Percentiles rank a stretch among this genome's conserved stretches.
Evolutionary conservation across 495 filamentous ascomycete genomes (phyloP).

Genomic region (Hypoxylon intermedium): DNA sequence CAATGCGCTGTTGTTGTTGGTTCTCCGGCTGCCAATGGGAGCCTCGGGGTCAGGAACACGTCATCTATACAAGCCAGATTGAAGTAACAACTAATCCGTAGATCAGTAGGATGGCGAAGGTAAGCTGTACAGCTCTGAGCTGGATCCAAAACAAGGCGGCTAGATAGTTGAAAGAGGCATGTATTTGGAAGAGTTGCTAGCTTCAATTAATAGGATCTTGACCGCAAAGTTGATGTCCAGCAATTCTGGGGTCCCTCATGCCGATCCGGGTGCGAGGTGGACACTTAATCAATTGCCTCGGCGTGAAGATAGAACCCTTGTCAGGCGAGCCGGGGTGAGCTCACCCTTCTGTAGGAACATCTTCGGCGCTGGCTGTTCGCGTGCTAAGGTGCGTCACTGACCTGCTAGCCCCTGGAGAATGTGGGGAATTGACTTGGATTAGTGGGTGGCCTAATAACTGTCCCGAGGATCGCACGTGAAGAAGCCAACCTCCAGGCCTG

Average conservation of each 20-base stretch:
- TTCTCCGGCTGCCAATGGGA: constrained; percentile 33
- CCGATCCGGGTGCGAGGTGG: constrained; percentile 23
- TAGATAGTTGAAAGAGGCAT: background rate
- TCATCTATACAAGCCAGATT: constrained; percentile 32
- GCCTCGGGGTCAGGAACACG: constrained; percentile 23
- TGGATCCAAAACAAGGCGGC: constrained; percentile 11
- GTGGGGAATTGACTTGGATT: constrained; percentile 24
- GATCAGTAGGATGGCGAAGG: constrained; percentile 4
- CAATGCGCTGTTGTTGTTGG: constrained; percentile 25
- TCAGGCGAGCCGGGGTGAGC: background rate
- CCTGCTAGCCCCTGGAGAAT: constrained; percentile 8
- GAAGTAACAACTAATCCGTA: constrained; percentile 1
- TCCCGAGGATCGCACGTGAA: constrained; percentile 31
- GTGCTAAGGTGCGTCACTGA: constrained; percentile 20
- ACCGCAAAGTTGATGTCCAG: background rate
- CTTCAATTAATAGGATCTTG: constrained; percentile 6
- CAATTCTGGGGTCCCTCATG: constrained; percentile 7
- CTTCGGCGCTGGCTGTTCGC: constrained; percentile 18
- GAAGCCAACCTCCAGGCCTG: constrained; percentile 1
- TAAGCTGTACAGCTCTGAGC: constrained; percentile 3
- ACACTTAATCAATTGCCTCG: constrained; percentile 31
- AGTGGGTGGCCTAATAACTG: constrained; percentile 9
- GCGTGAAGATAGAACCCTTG: constrained; percentile 19
- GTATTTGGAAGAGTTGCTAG: constrained; percentile 11
- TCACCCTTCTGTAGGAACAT: constrained; percentile 1